Percentiles rank a stretch among this genome's conserved stretches.
Conservation (phyloP, 192 early-diverging fungal species). For the Coemansia sp. region DNA sequence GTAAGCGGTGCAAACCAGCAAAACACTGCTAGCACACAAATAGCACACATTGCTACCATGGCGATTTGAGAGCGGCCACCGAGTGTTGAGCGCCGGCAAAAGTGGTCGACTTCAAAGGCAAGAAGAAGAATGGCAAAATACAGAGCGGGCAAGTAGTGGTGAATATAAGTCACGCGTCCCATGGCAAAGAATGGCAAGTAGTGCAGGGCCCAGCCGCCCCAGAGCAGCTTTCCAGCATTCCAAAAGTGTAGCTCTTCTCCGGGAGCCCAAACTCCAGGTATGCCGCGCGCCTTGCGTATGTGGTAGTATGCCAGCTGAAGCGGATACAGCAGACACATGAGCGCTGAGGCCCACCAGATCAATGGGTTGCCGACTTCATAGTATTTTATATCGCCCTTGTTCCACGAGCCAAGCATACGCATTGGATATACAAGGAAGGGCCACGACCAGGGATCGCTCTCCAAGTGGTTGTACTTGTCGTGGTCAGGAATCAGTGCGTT, state of each 20-base stretch:
- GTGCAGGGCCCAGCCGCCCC: conserved; percentile 81
- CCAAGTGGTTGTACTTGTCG: conserved; percentile 56
- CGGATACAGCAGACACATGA: conserved; percentile 39
- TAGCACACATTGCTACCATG: conserved; percentile 28
- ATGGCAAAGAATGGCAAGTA: conserved; percentile 92
- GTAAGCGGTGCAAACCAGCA: conserved; percentile 75
- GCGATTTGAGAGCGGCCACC: conserved; percentile 58
- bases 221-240: conserved; percentile 74
- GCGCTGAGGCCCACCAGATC: conserved; percentile 76
- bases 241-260: conserved; percentile 58
- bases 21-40: conserved; percentile 29
- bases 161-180: conserved; percentile 90
- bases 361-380: conserved; percentile 90
- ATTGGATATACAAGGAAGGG: conserved; percentile 84
- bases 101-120: conserved; percentile 79
- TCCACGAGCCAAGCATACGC: conserved; percentile 81
- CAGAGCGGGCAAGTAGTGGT: conserved; percentile 91
- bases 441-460: conserved; percentile 77
- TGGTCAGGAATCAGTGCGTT: conserved; percentile 49
- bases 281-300: conserved; percentile 33
- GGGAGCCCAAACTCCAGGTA: conserved; percentile 20
- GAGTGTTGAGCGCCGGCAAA: conserved; percentile 53
- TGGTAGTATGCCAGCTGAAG: conserved; percentile 27
- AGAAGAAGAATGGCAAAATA: conserved; percentile 81
- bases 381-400: conserved; percentile 71